Evolutionary conservation across 768 basidiomycete genomes (phyloP).

Genomic region (Polyporus arcularius): DNA sequence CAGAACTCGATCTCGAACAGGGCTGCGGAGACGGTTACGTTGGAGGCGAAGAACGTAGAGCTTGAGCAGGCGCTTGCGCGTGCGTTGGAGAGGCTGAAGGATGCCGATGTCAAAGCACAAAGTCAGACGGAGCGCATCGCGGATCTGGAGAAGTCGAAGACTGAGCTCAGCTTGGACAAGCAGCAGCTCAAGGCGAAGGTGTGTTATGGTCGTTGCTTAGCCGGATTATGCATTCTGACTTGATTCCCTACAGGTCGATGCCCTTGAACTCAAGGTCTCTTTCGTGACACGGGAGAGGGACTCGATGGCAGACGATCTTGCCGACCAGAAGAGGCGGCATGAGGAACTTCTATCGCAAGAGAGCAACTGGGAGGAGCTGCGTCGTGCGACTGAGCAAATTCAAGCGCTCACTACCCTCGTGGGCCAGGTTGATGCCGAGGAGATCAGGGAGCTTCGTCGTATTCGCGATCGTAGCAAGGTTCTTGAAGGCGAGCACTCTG

Average conservation of each 20-base stretch:
- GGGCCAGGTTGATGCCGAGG: constrained; percentile 66
- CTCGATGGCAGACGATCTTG: constrained; percentile 48
- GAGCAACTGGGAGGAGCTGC: constrained; percentile 78
- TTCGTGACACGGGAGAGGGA: constrained; percentile 68
- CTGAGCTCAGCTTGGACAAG: constrained; percentile 57
- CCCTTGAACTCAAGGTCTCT: constrained; percentile 58
- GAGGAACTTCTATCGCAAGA: constrained; percentile 63
- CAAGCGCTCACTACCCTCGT: constrained; percentile 63
- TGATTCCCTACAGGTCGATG: constrained; percentile 48
- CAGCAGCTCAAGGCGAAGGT: constrained; percentile 63
- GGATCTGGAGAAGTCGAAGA: constrained; percentile 62
- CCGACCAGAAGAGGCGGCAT: constrained; percentile 57
- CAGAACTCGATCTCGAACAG: constrained; percentile 46
- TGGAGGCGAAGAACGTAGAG: constrained; percentile 56
- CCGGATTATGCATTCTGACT: constrained; percentile 11
- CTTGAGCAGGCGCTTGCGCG: constrained; percentile 75
- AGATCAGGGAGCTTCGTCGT: constrained; percentile 68
- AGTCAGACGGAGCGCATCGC: constrained; percentile 58
- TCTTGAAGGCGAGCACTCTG: constrained; percentile 66
- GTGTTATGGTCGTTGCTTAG: constrained; percentile 17
- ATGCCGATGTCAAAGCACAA: constrained; percentile 69
- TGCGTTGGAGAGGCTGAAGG: constrained; percentile 69
- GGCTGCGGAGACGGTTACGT: constrained; percentile 44
- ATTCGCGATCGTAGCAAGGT: constrained; percentile 55
- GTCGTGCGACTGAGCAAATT: constrained; percentile 70